These are phyloP conservation scores for Zygosaccharomyces pseudobailii DNA, from an alignment of 1,139 yeast genomes.

Conservation along the genomic window DNA sequence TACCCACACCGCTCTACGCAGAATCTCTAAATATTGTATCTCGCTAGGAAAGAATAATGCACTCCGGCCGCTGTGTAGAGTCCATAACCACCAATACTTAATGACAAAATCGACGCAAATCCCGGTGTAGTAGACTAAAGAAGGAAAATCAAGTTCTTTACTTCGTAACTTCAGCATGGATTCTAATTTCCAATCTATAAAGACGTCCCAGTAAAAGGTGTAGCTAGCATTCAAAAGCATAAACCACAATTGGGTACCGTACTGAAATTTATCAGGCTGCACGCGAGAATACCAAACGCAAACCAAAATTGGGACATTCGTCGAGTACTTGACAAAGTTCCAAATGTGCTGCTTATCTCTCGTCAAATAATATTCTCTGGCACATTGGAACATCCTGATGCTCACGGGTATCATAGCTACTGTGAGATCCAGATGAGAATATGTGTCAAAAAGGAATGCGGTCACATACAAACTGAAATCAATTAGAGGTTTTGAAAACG, in stretches of 20 bases:
- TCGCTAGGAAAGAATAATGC: constrained; percentile 46
- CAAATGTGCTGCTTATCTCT: constrained; percentile 51
- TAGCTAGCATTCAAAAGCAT: constrained; percentile 59
- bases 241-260: constrained; percentile 16
- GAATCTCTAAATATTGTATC: constrained; percentile 66
- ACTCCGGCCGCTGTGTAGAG: constrained; percentile 34
- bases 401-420: constrained; percentile 55
- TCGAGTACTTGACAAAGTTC: constrained; percentile 69
- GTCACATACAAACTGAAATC: constrained; percentile 52
- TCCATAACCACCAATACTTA: constrained; percentile 70
- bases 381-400: constrained; percentile 77
- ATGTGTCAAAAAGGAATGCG: constrained; percentile 35
- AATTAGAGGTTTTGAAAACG: constrained; percentile 69
- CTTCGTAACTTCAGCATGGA: constrained; percentile 38
- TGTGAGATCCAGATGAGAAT: constrained; percentile 33
- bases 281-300: constrained; percentile 32
- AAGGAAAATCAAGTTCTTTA: constrained; percentile 21
- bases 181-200: constrained; percentile 83
- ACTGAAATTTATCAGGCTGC: constrained; percentile 18
- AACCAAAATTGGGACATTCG: constrained; percentile 61
- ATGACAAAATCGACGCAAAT: constrained; percentile 56
- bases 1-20: constrained; percentile 88
- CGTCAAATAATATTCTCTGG: constrained; percentile 56
- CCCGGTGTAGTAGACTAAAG: constrained; percentile 47
- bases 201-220: constrained; percentile 83